phyloP scores from a whole-genome alignment of 495 filamentous ascomycete genomes.

The Penicillium ucsense region DNA sequence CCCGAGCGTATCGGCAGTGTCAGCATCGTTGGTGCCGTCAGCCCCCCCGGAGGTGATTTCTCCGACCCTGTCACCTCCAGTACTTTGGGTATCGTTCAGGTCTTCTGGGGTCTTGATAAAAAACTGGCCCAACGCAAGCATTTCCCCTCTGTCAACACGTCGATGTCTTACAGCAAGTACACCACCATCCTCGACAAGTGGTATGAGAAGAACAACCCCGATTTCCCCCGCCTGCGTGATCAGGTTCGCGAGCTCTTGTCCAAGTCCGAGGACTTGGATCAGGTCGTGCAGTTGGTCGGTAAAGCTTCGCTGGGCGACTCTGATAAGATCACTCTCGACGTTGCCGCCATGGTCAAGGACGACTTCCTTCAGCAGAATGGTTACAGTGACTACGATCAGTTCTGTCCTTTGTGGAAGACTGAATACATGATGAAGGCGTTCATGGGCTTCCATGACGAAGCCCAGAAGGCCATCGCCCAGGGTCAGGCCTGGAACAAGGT shows the following conservation, averaged over 20 bases:
- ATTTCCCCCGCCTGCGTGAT: slow-evolving; percentile 88
- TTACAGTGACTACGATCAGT: slow-evolving; percentile 97
- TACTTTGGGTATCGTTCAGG: slow-evolving; percentile 95
- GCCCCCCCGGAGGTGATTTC: slow-evolving; percentile 96
- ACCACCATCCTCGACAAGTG: slow-evolving; percentile 75
- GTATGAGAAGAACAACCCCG: slow-evolving; percentile 86
- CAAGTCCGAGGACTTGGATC: slow-evolving; percentile 93
- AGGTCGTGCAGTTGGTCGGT: slow-evolving; percentile 96
- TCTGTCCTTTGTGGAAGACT: slow-evolving; percentile 99
- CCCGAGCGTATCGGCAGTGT: slow-evolving; percentile 83
- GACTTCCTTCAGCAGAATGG: slow-evolving; percentile 99
- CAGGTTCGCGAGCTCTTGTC: slow-evolving; percentile 86
- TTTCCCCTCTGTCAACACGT: slow-evolving; percentile 98
- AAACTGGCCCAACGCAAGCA: slow-evolving; percentile 98
- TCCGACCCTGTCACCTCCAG: slow-evolving; percentile 93
- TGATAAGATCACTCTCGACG: slow-evolving; percentile 97
- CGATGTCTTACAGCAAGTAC: slow-evolving; percentile 95
- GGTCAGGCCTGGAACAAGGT: slow-evolving; percentile 88
- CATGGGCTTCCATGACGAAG: slow-evolving; percentile 95
- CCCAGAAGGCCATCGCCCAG: slow-evolving; percentile 86
- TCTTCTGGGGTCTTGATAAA: slow-evolving; percentile 99
- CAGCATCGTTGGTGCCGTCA: slow-evolving; percentile 96
- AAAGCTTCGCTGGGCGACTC: slow-evolving; percentile 93
- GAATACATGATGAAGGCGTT: slow-evolving; percentile 99
- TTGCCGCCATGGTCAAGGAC: slow-evolving; percentile 87